These are phyloP conservation scores for Vicia sativa DNA, from an alignment of 306 rosid genomes.

Conservation along the genomic window DNA sequence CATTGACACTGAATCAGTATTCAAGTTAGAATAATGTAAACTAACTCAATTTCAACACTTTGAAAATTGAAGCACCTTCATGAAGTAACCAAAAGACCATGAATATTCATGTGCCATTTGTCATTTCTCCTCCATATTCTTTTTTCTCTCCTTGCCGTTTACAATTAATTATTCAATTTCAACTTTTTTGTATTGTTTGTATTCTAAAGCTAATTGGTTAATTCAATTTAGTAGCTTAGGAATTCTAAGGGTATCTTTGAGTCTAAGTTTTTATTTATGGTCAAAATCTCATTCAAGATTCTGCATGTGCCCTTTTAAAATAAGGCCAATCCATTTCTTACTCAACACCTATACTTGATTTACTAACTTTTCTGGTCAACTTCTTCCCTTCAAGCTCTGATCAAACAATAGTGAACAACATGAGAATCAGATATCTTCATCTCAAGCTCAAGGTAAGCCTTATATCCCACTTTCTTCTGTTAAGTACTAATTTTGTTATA, in stretches of 20 bases:
- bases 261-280: slow-evolving; percentile 11
- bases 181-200: background rate
- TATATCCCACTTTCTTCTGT: background rate
- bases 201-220: slow-evolving; percentile 26
- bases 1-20: no score
- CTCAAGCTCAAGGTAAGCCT: slow-evolving; percentile 45
- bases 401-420: slow-evolving; percentile 27
- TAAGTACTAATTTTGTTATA: no score
- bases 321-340: slow-evolving; percentile 28
- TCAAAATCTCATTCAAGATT: slow-evolving; percentile 30
- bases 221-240: slow-evolving; percentile 10
- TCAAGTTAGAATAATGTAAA: background rate
- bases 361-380: slow-evolving; percentile 16
- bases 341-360: slow-evolving; percentile 34
- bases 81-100: slow-evolving; percentile 18
- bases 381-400: background rate
- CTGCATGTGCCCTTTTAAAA: slow-evolving; percentile 28
- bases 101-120: slow-evolving; percentile 34
- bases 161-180: slow-evolving; percentile 16
- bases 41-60: slow-evolving; percentile 6
- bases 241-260: slow-evolving; percentile 17
- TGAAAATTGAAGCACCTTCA: slow-evolving; percentile 7
- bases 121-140: background rate
- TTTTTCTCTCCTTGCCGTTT: background rate
- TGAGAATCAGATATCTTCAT: slow-evolving; percentile 47